These are phyloP conservation scores for Spinacia oleracea DNA, from an alignment of 179 eudicot genomes.

Conservation along the genomic window DNA sequence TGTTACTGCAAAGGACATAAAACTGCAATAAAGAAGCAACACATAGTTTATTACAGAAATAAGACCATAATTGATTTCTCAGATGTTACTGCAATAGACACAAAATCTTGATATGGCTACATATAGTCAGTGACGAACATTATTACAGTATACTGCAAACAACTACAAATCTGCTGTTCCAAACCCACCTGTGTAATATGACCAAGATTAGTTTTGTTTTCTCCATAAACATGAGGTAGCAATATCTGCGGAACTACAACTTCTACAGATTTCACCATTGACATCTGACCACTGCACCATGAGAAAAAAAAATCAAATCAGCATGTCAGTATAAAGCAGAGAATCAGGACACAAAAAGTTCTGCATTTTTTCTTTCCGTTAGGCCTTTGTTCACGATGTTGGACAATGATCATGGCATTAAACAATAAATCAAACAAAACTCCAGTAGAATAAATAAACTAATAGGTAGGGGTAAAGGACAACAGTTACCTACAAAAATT, in stretches of 20 bases:
- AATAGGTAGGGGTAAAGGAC: neutral
- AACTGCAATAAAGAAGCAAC: constrained; percentile 29
- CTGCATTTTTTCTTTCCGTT: neutral
- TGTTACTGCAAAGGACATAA: neutral
- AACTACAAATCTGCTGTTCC: neutral
- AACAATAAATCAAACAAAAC: neutral
- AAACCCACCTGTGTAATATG: constrained; percentile 48
- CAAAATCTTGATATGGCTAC: neutral
- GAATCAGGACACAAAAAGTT: neutral
- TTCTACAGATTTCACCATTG: constrained; percentile 36
- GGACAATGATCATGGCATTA: neutral
- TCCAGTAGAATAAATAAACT: neutral
- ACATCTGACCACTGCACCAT: constrained; percentile 36
- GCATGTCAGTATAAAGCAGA: neutral
- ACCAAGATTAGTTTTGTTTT: constrained; percentile 41
- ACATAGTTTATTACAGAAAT: neutral
- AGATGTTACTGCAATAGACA: neutral
- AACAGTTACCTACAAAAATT: neutral
- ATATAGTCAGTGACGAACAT: neutral
- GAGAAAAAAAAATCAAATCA: constrained; percentile 10
- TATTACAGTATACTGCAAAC: neutral
- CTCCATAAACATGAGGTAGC: constrained; percentile 49
- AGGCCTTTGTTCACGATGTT: constrained; percentile 1
- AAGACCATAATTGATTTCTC: neutral
- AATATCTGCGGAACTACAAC: constrained; percentile 44